Conservation (phyloP, 768 basidiomycete species). For the Trametes sanguinea region DNA sequence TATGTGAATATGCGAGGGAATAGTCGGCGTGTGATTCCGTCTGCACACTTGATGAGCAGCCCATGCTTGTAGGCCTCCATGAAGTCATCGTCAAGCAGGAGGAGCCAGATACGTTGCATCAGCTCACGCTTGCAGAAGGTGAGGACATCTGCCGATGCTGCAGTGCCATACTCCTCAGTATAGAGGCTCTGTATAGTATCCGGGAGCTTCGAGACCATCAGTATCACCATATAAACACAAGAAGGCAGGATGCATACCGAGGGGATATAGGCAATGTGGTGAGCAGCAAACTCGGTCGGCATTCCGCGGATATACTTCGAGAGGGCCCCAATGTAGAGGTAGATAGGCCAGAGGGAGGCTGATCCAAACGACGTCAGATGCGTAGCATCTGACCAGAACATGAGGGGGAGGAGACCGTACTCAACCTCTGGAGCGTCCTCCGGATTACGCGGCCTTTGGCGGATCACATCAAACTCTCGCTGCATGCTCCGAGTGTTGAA, state of each 20-base stretch:
- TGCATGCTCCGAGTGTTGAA: constrained; percentile 19
- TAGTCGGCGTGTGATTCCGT: constrained; percentile 28
- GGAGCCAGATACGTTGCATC: constrained; percentile 31
- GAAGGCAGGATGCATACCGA: constrained; percentile 28
- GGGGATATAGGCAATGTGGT: constrained; percentile 50
- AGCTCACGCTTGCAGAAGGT: constrained; percentile 35
- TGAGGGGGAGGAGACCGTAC: constrained; percentile 16
- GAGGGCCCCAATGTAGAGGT: constrained; percentile 41
- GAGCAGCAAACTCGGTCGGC: constrained; percentile 35
- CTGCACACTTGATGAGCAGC: constrained; percentile 28
- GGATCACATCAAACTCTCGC: constrained; percentile 18
- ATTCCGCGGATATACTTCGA: constrained; percentile 42
- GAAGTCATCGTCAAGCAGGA: constrained; percentile 29
- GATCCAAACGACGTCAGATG: constrained; percentile 31
- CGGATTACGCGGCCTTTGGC: constrained; percentile 7
- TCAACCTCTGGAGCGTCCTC: neutral
- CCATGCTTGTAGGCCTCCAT: constrained; percentile 30
- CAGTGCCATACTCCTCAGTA: constrained; percentile 17
- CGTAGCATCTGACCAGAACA: constrained; percentile 33
- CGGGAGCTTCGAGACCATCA: constrained; percentile 31
- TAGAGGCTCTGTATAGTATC: constrained; percentile 36
- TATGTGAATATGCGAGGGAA: constrained; percentile 33
- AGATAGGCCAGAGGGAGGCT: constrained; percentile 42
- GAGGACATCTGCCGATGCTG: constrained; percentile 25
- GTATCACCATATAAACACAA: neutral